These are phyloP conservation scores for Globisporangium canariense DNA, from an alignment of 352 stramenopile genomes.

Conservation along the genomic window DNA sequence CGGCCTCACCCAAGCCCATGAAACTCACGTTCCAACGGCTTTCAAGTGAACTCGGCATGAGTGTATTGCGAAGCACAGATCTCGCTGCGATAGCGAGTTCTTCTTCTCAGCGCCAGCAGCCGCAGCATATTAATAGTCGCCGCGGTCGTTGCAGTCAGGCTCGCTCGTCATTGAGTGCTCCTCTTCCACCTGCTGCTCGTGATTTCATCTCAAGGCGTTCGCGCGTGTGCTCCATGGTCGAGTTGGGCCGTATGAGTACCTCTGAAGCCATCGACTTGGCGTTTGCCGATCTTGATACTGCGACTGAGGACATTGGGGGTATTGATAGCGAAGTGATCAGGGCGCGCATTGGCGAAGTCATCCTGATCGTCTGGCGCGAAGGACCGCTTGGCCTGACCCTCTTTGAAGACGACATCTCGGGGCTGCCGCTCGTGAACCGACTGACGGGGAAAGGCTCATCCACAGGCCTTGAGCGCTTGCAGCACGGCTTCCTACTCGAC, in stretches of 20 bases:
- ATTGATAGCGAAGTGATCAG: not conserved
- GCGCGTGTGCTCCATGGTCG: slow-evolving; percentile 4
- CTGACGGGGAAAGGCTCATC: slow-evolving; percentile 63
- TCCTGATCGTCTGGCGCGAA: slow-evolving; percentile 50
- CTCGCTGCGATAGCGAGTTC: not conserved
- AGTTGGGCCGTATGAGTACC: slow-evolving; percentile 3
- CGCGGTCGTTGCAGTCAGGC: not conserved
- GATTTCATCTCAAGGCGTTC: not conserved
- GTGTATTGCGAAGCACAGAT: slow-evolving; percentile 1
- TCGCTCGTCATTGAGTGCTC: not conserved
- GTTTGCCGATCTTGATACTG: not conserved
- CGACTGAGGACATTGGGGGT: not conserved
- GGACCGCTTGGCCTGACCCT: slow-evolving; percentile 54
- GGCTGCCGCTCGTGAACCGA: slow-evolving; percentile 50
- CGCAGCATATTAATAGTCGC: not conserved
- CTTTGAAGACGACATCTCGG: slow-evolving; percentile 44
- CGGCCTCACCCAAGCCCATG: slow-evolving; percentile 29
- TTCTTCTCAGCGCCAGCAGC: not conserved
- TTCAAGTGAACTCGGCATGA: slow-evolving; percentile 12
- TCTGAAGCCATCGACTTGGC: slow-evolving; percentile 1
- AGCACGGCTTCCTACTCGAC: slow-evolving; percentile 42
- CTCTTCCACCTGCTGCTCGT: not conserved
- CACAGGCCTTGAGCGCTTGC: slow-evolving; percentile 33
- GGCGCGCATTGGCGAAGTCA: slow-evolving; percentile 9
- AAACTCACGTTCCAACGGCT: slow-evolving; percentile 55